phyloP scores from a whole-genome alignment of 768 basidiomycete species.

The Coprinopsis cinerea region DNA sequence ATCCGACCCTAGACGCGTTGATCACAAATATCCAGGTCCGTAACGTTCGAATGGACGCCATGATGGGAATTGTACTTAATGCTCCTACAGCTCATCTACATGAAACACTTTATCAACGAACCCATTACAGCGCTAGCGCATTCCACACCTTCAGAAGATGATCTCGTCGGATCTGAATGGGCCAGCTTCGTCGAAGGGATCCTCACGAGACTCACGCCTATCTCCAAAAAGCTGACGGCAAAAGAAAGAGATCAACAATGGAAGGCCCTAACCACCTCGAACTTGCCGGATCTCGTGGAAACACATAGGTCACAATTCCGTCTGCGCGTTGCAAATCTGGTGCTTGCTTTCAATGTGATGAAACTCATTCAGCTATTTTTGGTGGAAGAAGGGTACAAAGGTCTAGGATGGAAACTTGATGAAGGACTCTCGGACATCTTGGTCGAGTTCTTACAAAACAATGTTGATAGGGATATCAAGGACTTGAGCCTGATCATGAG shows the following conservation, averaged over 20 bases:
- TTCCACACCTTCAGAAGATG: constrained; percentile 18
- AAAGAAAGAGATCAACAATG: constrained; percentile 2
- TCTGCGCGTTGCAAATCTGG: constrained; percentile 20
- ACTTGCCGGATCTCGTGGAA: constrained; percentile 22
- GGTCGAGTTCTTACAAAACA: constrained; percentile 39
- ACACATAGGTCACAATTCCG: constrained; percentile 26
- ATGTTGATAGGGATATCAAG: constrained; percentile 36
- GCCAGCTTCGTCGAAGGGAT: constrained; percentile 9
- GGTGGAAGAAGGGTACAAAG: constrained; percentile 36
- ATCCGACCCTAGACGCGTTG: constrained; percentile 50
- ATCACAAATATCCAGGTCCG: constrained; percentile 58
- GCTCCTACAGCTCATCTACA: constrained; percentile 46
- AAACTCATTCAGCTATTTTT: constrained; percentile 39
- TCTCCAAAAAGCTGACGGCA: not conserved
- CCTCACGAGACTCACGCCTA: not conserved
- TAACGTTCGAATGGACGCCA: not conserved
- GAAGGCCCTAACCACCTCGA: not conserved
- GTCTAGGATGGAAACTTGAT: constrained; percentile 24
- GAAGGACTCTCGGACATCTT: constrained; percentile 29
- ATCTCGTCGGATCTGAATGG: not conserved
- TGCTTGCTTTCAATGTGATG: constrained; percentile 45
- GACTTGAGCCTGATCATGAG: constrained; percentile 41
- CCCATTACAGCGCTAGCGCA: constrained; percentile 43
- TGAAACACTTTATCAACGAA: constrained; percentile 65
- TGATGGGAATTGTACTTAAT: not conserved